Percentiles rank a stretch among this genome's conserved stretches.
phyloP scores from a whole-genome alignment of 2,329 filamentous ascomycete species.

The Paraconiothyrium brasiliense region DNA sequence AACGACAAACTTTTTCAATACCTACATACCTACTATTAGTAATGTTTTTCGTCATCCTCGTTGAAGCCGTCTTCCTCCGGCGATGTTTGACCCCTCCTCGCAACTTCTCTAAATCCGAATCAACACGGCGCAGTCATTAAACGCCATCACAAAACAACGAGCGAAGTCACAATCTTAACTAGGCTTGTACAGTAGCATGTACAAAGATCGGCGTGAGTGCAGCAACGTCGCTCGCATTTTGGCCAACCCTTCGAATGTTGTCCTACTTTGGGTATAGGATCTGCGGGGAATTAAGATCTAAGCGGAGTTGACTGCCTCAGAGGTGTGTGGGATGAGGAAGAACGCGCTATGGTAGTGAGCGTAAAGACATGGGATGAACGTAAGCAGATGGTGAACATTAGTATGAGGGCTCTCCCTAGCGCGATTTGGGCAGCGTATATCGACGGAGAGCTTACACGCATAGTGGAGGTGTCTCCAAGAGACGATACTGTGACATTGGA shows the following conservation, averaged over 20 bases:
- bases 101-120: no score
- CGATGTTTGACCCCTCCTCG: no score
- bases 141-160: no score
- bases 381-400: background rate
- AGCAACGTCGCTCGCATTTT: no score
- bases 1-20: background rate
- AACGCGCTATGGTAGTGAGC: constrained; percentile 23
- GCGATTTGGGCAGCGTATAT: background rate
- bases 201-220: no score
- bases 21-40: no score
- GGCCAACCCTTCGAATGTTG: no score
- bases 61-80: background rate
- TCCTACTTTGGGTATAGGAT: background rate
- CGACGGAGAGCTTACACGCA: background rate
- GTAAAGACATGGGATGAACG: constrained; percentile 27
- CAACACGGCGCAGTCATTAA: no score
- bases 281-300: background rate
- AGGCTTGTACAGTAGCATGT: no score
- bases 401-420: background rate
- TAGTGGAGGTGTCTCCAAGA: background rate
- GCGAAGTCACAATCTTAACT: no score
- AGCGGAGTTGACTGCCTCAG: constrained; percentile 36
- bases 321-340: constrained; percentile 28
- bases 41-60: background rate
- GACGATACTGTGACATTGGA: background rate